A percentile compares a stretch with the other conserved stretches of the same genome.
Evolutionary conservation across 2,329 filamentous ascomycete species (phyloP).

Genomic region (Ophiostoma ulmi): DNA sequence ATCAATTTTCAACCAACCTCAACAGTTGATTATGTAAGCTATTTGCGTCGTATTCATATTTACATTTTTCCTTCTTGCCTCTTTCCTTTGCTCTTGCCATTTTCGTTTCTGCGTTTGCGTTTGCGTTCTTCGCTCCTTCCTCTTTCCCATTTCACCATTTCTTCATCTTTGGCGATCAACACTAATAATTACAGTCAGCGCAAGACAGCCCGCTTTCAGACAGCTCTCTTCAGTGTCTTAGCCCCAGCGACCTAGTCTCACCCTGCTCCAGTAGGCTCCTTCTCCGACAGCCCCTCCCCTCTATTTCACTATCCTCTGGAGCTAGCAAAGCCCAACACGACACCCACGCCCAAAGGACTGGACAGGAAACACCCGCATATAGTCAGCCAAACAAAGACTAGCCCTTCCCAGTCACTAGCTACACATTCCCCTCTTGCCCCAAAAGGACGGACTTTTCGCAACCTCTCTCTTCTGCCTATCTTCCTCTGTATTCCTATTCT

Average conservation of each 20-base stretch:
- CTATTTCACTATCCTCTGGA: neutral
- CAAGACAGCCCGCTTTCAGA: neutral
- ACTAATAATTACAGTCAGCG: constrained; percentile 8
- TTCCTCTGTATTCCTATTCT: neutral
- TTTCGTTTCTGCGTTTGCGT: neutral
- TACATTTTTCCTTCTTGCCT: neutral
- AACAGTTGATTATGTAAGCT: neutral
- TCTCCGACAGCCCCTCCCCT: neutral
- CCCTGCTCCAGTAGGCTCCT: neutral
- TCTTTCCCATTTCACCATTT: neutral
- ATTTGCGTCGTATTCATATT: neutral
- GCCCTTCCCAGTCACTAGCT: constrained; percentile 5
- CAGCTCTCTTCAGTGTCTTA: neutral
- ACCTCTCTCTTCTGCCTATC: constrained; percentile 2
- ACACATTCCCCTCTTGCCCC: constrained; percentile 10
- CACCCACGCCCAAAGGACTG: constrained; percentile 5
- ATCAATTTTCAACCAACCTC: neutral
- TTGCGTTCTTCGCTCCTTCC: neutral
- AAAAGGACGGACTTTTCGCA: constrained; percentile 8
- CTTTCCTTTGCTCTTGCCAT: no score
- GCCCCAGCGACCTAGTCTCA: no score
- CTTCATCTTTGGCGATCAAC: neutral
- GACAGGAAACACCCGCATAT: neutral
- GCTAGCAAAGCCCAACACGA: neutral
- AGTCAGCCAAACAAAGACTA: constrained; percentile 9